Evolutionary conservation across 257 asterid genomes (phyloP).

Genomic region (Solanum corneliomulleri): DNA sequence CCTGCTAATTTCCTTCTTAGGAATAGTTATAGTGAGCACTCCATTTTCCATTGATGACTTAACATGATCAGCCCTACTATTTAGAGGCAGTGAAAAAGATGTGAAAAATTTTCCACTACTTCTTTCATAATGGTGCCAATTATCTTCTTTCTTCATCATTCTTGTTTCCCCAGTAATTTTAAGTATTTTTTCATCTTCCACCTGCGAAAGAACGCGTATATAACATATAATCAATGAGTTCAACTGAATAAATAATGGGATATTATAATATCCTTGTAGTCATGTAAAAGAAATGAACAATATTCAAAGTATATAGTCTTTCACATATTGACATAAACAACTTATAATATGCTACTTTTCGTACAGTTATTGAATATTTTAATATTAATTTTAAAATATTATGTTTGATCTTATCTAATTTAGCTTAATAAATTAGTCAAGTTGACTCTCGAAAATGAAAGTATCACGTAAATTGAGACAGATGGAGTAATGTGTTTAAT

Average conservation of each 20-base stretch:
- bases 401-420: not conserved
- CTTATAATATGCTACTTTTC: not conserved
- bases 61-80: slow-evolving; percentile 13
- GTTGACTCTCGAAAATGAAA: not conserved
- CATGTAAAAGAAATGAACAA: not conserved
- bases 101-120: slow-evolving; percentile 15
- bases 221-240: not conserved
- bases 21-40: slow-evolving; percentile 22
- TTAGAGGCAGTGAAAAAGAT: slow-evolving; percentile 22
- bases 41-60: slow-evolving; percentile 20
- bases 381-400: not conserved
- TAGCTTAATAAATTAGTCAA: not conserved
- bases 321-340: not conserved
- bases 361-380: not conserved
- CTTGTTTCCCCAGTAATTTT: slow-evolving; percentile 24
- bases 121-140: slow-evolving; percentile 21
- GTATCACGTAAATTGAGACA: not conserved
- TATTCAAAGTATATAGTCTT: not conserved
- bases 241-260: not conserved
- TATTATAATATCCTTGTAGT: not conserved
- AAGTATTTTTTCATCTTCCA: slow-evolving; percentile 7
- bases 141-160: slow-evolving; percentile 20
- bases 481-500: not conserved
- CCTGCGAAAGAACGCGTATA: not conserved
- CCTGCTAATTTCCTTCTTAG: slow-evolving; percentile 16